These are phyloP conservation scores for Diplodia scrobiculata DNA, from an alignment of 2,329 filamentous ascomycete species.

Conservation along the genomic window DNA sequence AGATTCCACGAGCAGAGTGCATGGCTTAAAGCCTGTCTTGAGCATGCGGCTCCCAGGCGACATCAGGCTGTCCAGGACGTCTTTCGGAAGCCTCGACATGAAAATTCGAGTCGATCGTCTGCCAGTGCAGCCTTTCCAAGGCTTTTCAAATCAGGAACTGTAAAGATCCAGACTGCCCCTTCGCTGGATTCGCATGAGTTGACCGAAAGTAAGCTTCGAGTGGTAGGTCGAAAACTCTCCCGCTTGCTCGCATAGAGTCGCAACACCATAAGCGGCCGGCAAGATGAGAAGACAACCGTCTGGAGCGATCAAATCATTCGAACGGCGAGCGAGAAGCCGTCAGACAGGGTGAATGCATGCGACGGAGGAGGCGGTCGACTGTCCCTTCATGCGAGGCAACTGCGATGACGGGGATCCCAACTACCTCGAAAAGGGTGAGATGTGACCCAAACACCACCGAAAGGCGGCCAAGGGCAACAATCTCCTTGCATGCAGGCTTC, in stretches of 20 bases:
- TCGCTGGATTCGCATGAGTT: not conserved
- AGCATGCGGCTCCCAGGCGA: not conserved
- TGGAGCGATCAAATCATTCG: not conserved
- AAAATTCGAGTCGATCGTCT: not conserved
- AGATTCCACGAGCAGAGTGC: not conserved
- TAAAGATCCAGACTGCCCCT: not conserved
- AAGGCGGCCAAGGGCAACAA: not conserved
- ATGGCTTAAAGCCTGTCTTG: not conserved
- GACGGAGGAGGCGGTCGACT: not conserved
- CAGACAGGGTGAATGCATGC: not conserved
- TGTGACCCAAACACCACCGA: too few species aligned
- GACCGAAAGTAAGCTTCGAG: not conserved
- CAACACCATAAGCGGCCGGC: not conserved
- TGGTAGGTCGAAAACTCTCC: not conserved
- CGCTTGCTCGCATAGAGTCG: not conserved
- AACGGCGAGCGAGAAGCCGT: not conserved
- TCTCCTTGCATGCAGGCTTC: not conserved
- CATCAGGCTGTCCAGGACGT: not conserved
- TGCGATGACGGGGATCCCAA: too few species aligned
- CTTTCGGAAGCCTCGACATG: not conserved
- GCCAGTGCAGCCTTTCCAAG: not conserved
- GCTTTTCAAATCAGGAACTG: not conserved
- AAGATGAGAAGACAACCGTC: not conserved
- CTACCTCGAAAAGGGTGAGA: too few species aligned
- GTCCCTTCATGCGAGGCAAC: not conserved